Percentiles rank a stretch among this genome's conserved stretches.
Evolutionary conservation across 176 grass and related monocot genomes (phyloP).

Genomic region (Oryza officinalis): DNA sequence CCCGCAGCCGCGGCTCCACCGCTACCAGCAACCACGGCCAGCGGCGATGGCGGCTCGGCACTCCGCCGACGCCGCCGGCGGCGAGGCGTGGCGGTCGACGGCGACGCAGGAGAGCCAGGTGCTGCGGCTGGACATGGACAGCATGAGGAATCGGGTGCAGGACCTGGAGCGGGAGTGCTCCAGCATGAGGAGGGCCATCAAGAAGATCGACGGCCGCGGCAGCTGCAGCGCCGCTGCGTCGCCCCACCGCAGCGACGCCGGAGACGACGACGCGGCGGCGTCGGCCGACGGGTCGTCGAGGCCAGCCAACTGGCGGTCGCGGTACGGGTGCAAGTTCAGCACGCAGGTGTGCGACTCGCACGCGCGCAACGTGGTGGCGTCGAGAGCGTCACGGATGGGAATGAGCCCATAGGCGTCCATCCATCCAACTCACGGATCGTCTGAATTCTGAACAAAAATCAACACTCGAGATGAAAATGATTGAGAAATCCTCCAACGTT

Average conservation of each 20-base stretch:
- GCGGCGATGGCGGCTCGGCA: too few relatives aligned
- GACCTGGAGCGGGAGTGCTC: constrained; percentile 80
- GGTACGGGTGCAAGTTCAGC: constrained; percentile 81
- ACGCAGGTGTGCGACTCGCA: constrained; percentile 91
- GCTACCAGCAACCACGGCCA: background rate
- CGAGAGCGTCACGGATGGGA: constrained; percentile 53
- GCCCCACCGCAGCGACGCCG: background rate
- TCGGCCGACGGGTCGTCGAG: background rate
- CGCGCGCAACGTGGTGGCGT: constrained; percentile 71
- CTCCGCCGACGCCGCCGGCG: background rate
- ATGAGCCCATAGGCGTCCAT: constrained; percentile 60
- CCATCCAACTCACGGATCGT: background rate
- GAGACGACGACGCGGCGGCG: background rate
- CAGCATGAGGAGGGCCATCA: constrained; percentile 77
- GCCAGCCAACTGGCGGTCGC: constrained; percentile 42
- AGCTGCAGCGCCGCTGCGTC: constrained; percentile 5
- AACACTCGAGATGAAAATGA: background rate
- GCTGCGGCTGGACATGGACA: constrained; percentile 86
- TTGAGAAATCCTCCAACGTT: background rate
- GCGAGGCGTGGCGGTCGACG: constrained; percentile 32
- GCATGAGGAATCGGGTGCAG: constrained; percentile 73
- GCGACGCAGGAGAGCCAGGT: constrained; percentile 62
- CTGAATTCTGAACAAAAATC: background rate
- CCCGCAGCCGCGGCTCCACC: background rate
- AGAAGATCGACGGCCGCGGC: constrained; percentile 53